Conservation (phyloP, 495 filamentous ascomycete species). For the Penicillium nucicola region DNA sequence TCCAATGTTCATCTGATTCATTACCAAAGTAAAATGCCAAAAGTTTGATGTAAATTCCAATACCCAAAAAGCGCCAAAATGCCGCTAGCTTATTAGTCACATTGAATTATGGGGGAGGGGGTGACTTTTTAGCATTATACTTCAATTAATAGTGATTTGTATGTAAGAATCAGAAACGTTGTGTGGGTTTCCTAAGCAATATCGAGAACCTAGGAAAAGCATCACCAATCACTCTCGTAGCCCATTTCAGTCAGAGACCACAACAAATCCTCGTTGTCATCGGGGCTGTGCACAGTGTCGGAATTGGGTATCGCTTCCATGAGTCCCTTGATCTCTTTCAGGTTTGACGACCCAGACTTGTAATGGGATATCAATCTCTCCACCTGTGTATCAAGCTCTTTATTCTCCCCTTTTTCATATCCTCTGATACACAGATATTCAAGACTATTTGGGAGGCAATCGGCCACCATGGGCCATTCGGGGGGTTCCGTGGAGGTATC, state of each 20-base stretch:
- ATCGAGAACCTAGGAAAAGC: no score
- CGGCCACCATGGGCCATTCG: not conserved
- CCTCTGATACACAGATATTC: conserved; percentile 27
- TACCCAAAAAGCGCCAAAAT: no score
- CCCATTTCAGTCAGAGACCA: conserved; percentile 3
- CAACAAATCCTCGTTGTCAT: conserved; percentile 9
- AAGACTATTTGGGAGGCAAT: conserved; percentile 18
- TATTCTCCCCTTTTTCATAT: conserved; percentile 15
- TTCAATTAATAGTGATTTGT: no score
- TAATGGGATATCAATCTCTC: conserved; percentile 9
- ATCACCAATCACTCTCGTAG: not conserved
- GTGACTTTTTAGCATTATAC: no score
- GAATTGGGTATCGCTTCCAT: conserved; percentile 21
- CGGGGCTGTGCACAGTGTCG: conserved; percentile 11
- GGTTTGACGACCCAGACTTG: conserved; percentile 5
- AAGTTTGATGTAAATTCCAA: no score
- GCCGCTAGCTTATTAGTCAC: no score
- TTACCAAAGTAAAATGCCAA: no score
- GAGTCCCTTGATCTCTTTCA: conserved; percentile 20
- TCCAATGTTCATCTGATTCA: no score
- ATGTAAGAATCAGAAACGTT: no score
- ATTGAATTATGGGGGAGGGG: no score
- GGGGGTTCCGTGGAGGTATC: no score
- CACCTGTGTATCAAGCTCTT: conserved; percentile 16
- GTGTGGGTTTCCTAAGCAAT: no score